Evolutionary conservation across 1,284 basidiomycete genomes (phyloP).

Genomic region (Grifola frondosa): DNA sequence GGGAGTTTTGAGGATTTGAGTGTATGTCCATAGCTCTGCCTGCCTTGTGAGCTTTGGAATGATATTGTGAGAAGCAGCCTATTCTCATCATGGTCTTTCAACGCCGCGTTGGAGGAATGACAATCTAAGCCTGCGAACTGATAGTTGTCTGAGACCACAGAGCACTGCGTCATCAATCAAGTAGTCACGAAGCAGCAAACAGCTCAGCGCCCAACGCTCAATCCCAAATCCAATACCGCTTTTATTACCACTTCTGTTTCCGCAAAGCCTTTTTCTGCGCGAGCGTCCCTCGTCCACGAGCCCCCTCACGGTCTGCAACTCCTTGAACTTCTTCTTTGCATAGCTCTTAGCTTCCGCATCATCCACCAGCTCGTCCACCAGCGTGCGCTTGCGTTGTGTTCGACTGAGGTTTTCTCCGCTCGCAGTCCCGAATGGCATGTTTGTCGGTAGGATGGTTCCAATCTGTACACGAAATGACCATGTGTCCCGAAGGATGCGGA

Average conservation of each 20-base stretch:
- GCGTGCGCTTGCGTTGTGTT: constrained; percentile 70
- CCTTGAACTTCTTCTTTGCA: constrained; percentile 92
- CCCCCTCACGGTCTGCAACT: constrained; percentile 72
- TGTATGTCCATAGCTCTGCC: too few species aligned
- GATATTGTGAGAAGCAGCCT: too few species aligned
- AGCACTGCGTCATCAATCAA: too few species aligned
- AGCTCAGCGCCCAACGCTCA: too few species aligned
- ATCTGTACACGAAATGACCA: constrained; percentile 70
- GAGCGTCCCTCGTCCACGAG: constrained; percentile 74
- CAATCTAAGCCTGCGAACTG: too few species aligned
- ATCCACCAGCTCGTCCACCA: constrained; percentile 88
- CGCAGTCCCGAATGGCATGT: constrained; percentile 73
- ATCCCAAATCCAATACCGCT: background rate
- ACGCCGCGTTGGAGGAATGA: too few species aligned
- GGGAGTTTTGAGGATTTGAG: too few species aligned
- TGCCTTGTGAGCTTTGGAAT: too few species aligned
- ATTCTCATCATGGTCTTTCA: too few species aligned
- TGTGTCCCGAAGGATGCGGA: constrained; percentile 8
- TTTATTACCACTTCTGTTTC: constrained; percentile 65
- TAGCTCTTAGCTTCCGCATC: constrained; percentile 86
- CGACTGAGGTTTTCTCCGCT: constrained; percentile 71
- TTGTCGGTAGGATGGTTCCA: constrained; percentile 81
- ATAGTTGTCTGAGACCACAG: too few species aligned
- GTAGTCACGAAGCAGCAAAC: too few species aligned
- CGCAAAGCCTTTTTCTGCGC: constrained; percentile 64